Percentiles rank a stretch among this genome's conserved stretches.
phyloP scores from a whole-genome alignment of 352 stramenopile genomes.

The Phytophthora pinifolia region DNA sequence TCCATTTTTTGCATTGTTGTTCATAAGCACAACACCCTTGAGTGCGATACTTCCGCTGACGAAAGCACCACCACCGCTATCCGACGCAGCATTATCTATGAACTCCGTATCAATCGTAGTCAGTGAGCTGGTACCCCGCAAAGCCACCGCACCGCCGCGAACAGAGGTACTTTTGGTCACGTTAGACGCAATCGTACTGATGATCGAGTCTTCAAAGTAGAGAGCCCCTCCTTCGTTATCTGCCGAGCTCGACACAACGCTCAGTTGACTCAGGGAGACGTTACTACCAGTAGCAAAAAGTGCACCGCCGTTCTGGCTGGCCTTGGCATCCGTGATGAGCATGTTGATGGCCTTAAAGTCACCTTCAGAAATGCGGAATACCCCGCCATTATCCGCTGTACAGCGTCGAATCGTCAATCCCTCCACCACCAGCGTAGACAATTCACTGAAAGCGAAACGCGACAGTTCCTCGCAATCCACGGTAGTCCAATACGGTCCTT shows the following conservation, averaged over 20 bases:
- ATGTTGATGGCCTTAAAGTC: slow-evolving; percentile 26
- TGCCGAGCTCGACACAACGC: slow-evolving; percentile 15
- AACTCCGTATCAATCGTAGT: slow-evolving; percentile 7
- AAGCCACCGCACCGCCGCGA: slow-evolving; percentile 28
- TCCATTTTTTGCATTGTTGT: slow-evolving; percentile 19
- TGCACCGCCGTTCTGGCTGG: slow-evolving; percentile 29
- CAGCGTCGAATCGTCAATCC: slow-evolving; percentile 51
- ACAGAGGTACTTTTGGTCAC: slow-evolving; percentile 25
- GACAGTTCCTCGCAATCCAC: slow-evolving; percentile 36
- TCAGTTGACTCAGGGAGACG: slow-evolving; percentile 19
- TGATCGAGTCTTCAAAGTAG: slow-evolving; percentile 22
- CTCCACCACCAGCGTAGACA: slow-evolving; percentile 26
- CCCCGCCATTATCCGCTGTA: slow-evolving; percentile 18
- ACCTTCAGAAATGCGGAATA: slow-evolving; percentile 21
- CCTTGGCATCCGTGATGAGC: slow-evolving; percentile 18
- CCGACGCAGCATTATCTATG: slow-evolving; percentile 23
- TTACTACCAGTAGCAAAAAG: slow-evolving; percentile 22
- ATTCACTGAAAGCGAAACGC: slow-evolving; percentile 13
- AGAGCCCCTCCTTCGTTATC: slow-evolving; percentile 32
- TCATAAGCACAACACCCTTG: slow-evolving; percentile 4
- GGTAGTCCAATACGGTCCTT: slow-evolving; percentile 51
- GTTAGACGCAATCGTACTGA: slow-evolving; percentile 23
- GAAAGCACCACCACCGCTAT: slow-evolving; percentile 23
- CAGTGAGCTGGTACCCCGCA: slow-evolving; percentile 17
- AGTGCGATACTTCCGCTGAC: slow-evolving; percentile 15